phyloP scores from a whole-genome alignment of 108 stramenopile genomes.

The Cyclotella distinguenda region DNA sequence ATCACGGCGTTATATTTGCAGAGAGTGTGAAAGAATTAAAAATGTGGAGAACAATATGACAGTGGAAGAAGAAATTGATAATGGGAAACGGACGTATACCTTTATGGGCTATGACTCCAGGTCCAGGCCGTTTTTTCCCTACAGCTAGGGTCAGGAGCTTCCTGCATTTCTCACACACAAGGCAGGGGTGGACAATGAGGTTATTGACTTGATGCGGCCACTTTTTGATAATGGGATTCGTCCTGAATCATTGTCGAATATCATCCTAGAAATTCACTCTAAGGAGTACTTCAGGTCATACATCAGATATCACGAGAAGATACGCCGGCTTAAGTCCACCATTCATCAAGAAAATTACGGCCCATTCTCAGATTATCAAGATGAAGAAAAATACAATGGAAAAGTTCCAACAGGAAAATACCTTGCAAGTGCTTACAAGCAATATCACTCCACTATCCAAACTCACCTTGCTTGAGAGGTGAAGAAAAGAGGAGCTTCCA shows the following conservation, averaged over 20 bases:
- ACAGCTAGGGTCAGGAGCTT: slow-evolving; percentile 20
- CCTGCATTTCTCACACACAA: slow-evolving; percentile 33
- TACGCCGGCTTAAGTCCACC: not conserved
- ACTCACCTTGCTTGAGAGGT: slow-evolving; percentile 21
- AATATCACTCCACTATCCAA: slow-evolving; percentile 8
- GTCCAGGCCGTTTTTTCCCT: slow-evolving; percentile 6
- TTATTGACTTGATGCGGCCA: slow-evolving; percentile 35
- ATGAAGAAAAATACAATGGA: slow-evolving; percentile 15
- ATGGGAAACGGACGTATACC: slow-evolving; percentile 4
- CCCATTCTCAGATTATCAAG: slow-evolving; percentile 6
- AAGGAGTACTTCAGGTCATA: slow-evolving; percentile 17
- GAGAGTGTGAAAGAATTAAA: slow-evolving; percentile 3
- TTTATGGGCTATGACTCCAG: slow-evolving; percentile 34
- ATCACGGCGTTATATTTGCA: slow-evolving; percentile 16
- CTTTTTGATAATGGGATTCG: slow-evolving; percentile 27
- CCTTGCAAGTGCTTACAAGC: slow-evolving; percentile 18
- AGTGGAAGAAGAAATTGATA: not conserved
- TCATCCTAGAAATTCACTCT: slow-evolving; percentile 29
- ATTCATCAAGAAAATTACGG: not conserved
- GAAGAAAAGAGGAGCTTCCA: slow-evolving; percentile 19
- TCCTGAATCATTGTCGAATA: slow-evolving; percentile 21
- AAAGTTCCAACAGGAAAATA: slow-evolving; percentile 30
- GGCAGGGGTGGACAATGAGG: slow-evolving; percentile 23
- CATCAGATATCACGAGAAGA: not conserved
- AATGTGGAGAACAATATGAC: not conserved